Evolutionary conservation across 768 basidiomycete genomes (phyloP).

Genomic region (Cytidiella melzeri): DNA sequence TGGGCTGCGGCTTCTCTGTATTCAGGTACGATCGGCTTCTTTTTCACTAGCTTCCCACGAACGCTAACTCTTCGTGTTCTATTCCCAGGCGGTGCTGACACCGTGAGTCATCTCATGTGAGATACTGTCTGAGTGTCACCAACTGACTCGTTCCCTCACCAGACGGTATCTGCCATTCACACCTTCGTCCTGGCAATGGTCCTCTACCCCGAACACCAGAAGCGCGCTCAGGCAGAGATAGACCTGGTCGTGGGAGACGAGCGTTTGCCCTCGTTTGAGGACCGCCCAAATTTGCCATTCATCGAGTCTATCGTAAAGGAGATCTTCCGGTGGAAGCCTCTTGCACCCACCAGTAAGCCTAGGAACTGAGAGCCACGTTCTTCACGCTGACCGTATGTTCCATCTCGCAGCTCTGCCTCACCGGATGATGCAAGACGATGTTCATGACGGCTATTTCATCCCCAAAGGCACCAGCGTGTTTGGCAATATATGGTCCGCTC

Average conservation of each 20-base stretch:
- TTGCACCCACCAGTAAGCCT: constrained; percentile 1
- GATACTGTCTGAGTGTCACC: neutral
- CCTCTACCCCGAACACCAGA: constrained; percentile 14
- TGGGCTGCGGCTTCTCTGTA: constrained; percentile 41
- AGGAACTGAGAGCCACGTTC: neutral
- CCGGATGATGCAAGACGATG: constrained; percentile 26
- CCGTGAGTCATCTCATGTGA: constrained; percentile 24
- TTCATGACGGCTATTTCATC: constrained; percentile 27
- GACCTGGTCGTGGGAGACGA: constrained; percentile 13
- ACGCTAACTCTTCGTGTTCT: constrained; percentile 4
- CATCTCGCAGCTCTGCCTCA: constrained; percentile 24
- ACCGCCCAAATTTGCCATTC: constrained; percentile 6
- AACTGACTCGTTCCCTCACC: neutral
- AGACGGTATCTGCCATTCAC: constrained; percentile 7
- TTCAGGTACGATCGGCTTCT: constrained; percentile 9
- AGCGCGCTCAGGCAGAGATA: constrained; percentile 15
- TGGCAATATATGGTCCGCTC: constrained; percentile 28
- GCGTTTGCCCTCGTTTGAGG: constrained; percentile 5
- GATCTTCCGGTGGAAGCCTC: constrained; percentile 27
- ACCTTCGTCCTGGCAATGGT: constrained; percentile 11
- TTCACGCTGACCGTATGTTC: neutral
- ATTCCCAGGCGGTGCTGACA: constrained; percentile 29
- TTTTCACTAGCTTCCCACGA: constrained; percentile 10
- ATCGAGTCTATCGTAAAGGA: constrained; percentile 21
- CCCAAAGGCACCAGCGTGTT: constrained; percentile 30